Percentiles rank a stretch among this genome's conserved stretches.
These are phyloP conservation scores for Cryphonectria nitschkei DNA, from an alignment of 2,329 filamentous ascomycete genomes.

Conservation along the genomic window DNA sequence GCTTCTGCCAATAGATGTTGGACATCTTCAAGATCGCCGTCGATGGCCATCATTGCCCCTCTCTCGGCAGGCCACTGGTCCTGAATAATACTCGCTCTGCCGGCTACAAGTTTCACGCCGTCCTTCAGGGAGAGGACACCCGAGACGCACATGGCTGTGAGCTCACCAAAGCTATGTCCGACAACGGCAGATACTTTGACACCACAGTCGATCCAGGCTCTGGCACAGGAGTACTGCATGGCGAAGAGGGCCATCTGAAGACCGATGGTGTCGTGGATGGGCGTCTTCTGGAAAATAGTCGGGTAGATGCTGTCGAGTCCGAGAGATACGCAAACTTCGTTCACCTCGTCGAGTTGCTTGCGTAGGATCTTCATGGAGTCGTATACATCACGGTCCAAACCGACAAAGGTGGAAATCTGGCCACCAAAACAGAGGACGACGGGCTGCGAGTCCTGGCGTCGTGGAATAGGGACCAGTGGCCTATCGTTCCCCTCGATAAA, in stretches of 20 bases:
- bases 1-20: constrained; percentile 8
- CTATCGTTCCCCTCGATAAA: constrained; percentile 7
- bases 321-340: constrained; percentile 21
- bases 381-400: constrained; percentile 38
- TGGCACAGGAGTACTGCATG: constrained; percentile 43
- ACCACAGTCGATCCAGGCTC: constrained; percentile 43
- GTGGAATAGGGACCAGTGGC: constrained; percentile 31
- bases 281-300: constrained; percentile 36
- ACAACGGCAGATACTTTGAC: constrained; percentile 37
- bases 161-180: constrained; percentile 48
- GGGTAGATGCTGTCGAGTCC: constrained; percentile 39
- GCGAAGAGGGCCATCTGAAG: constrained; percentile 47
- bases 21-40: constrained; percentile 4
- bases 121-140: constrained; percentile 39
- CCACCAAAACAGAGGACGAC: constrained; percentile 24
- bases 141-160: constrained; percentile 44
- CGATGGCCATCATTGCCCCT: constrained; percentile 45
- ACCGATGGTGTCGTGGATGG: constrained; percentile 33
- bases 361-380: constrained; percentile 34
- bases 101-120: constrained; percentile 36
- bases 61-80: constrained; percentile 41
- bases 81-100: constrained; percentile 37
- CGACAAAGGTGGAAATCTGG: constrained; percentile 38
- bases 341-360: constrained; percentile 32
- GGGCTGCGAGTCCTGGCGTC: neutral